Evolutionary conservation across 140 eudicot genomes (phyloP).

Genomic region (Anethum foeniculum): DNA sequence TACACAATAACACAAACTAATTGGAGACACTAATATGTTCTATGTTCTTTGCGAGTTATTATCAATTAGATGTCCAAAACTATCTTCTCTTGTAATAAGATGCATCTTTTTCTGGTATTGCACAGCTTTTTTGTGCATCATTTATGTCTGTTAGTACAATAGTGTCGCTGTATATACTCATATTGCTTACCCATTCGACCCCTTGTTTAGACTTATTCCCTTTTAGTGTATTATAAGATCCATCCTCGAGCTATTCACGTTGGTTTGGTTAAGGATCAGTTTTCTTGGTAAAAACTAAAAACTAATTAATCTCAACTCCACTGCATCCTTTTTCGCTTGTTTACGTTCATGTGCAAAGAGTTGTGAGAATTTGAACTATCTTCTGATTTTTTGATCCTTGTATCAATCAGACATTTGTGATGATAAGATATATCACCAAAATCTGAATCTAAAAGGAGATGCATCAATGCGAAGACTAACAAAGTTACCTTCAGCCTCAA

Average conservation of each 20-base stretch:
- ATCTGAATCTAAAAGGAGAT: slow-evolving; percentile 52
- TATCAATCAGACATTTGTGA: slow-evolving; percentile 47
- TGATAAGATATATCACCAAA: slow-evolving; percentile 47
- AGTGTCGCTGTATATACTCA: background rate
- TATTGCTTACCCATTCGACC: background rate
- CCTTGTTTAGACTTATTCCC: background rate
- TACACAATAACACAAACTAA: too few relatives aligned
- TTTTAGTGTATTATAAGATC: background rate
- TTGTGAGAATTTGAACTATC: too few relatives aligned
- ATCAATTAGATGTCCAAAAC: background rate
- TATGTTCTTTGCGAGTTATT: background rate
- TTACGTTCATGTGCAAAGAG: background rate
- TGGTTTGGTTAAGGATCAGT: background rate
- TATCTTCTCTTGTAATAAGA: background rate
- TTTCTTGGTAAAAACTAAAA: background rate
- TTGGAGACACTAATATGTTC: background rate
- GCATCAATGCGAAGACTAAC: slow-evolving; percentile 33
- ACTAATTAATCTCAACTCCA: background rate
- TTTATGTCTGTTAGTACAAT: background rate
- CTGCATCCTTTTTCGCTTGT: background rate
- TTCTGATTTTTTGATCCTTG: background rate
- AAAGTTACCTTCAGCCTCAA: slow-evolving; percentile 45
- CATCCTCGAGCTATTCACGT: background rate
- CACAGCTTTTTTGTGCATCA: background rate
- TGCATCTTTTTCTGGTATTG: slow-evolving; percentile 6